phyloP scores from a whole-genome alignment of 1,139 yeast genomes.

The Pichia sp. region DNA sequence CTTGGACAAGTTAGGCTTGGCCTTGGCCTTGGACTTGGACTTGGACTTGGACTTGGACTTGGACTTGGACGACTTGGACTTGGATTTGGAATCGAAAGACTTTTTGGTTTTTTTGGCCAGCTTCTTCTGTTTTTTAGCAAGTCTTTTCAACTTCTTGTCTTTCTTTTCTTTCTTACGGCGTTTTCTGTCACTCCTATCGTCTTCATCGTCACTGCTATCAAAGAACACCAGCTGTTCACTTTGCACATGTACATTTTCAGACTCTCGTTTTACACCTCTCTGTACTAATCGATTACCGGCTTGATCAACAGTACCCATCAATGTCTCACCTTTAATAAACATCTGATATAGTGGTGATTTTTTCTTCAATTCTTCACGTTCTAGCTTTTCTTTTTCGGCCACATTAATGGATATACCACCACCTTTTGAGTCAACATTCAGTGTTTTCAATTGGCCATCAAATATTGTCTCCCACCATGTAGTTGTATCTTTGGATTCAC shows the following conservation, averaged over 20 bases:
- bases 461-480: slow-evolving; percentile 97
- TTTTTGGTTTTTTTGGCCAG: neutral
- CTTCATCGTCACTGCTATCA: slow-evolving; percentile 15
- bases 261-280: slow-evolving; percentile 16
- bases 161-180: slow-evolving; percentile 13
- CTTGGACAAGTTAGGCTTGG: neutral
- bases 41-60: neutral
- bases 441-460: slow-evolving; percentile 80
- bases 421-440: slow-evolving; percentile 49
- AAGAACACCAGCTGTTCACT: slow-evolving; percentile 22
- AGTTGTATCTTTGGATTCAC: slow-evolving; percentile 62
- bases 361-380: slow-evolving; percentile 34
- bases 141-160: slow-evolving; percentile 16
- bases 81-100: neutral
- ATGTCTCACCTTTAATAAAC: slow-evolving; percentile 83
- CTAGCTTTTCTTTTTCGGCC: neutral
- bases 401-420: slow-evolving; percentile 6
- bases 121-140: slow-evolving; percentile 18
- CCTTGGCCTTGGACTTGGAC: neutral
- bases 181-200: slow-evolving; percentile 13
- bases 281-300: slow-evolving; percentile 27
- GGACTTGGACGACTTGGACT: neutral
- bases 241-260: slow-evolving; percentile 8
- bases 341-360: slow-evolving; percentile 50
- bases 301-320: slow-evolving; percentile 59